Percentiles rank a stretch among this genome's conserved stretches.
Conservation (phyloP, 2,329 filamentous ascomycete genomes). For the Corynespora cassiicola region DNA sequence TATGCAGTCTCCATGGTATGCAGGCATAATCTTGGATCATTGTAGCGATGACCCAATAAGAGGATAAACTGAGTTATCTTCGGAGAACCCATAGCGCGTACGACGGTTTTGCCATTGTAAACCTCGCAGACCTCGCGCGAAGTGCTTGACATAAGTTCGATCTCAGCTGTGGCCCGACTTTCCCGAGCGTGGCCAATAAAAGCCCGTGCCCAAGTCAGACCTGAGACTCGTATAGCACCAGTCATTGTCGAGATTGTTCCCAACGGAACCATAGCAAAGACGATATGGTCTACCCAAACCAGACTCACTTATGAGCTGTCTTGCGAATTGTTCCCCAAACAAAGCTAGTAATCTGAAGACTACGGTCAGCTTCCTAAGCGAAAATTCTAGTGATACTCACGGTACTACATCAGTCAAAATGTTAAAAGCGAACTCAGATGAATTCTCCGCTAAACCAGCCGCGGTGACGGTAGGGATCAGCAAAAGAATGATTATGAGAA, state of each 20-base stretch:
- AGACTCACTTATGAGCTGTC: conserved; percentile 20
- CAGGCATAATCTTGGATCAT: too few species aligned
- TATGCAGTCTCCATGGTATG: too few species aligned
- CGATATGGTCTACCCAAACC: conserved; percentile 17
- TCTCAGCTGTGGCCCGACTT: conserved; percentile 23
- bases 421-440: conserved; percentile 7
- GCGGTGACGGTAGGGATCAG: too few species aligned
- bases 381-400: conserved; percentile 4
- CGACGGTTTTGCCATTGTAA: conserved; percentile 25
- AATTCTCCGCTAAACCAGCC: too few species aligned
- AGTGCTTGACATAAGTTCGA: conserved; percentile 38
- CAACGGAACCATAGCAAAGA: conserved; percentile 27
- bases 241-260: conserved; percentile 30
- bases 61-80: conserved; percentile 14
- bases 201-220: conserved; percentile 13
- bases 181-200: conserved; percentile 15
- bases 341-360: conserved; percentile 19
- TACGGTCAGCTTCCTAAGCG: background rate
- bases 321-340: conserved; percentile 21
- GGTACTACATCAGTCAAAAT: conserved; percentile 15
- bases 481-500: too few species aligned
- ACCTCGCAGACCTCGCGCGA: conserved; percentile 36
- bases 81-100: conserved; percentile 20
- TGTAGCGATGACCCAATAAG: conserved; percentile 1
- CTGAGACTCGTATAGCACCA: conserved; percentile 31